Base-by-base conservation (phyloP, 495 filamentous ascomycete genomes). In the Darksidea phi region DNA sequence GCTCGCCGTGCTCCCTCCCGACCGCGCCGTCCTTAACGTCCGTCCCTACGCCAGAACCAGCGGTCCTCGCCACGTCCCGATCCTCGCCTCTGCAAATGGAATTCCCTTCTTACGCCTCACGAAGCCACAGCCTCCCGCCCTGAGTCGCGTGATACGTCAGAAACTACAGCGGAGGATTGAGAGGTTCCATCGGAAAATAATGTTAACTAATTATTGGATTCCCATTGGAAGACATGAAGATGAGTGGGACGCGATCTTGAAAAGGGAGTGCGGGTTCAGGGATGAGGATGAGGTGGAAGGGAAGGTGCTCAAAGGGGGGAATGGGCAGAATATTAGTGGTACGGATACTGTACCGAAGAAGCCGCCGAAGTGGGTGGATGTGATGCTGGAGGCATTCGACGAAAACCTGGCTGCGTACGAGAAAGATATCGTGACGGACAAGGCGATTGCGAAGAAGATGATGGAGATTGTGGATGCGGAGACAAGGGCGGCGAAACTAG, bases 61-160 rank as follows among this genome's bases (percentile, higher is more conserved):
- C 52, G 80, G 77, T 24, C 81, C 82, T 8, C 77, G 77, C 42
- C 82, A 87, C 15, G 69, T 91, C 2, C 89, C 89, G 0, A 72
- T 72, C 0, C 70, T 91, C 1, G 81, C 82, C 63, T 77, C 77
- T 59, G 81, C 83, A 1, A 74, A 75, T 37, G 81, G 79, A 25
- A 62, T 88, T n/a, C 87, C 89, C 0, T 86, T 91, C 58, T 72
- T 94, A 43, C 83, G 88, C 23, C 70, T 88, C 50, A 80, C 77
- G 61, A 91, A 90, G 69, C 87, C 88, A 7, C 86, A 90, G 66
- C 78, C 87, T 5, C 64, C 68, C 28, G 73, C 72, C 36, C 73
- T 92, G 3, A 81, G 79, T 59, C 72, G 79, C 2, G 74, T 87
- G 0, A 70, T 94, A 12, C 71, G 77, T 8, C 72, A 80, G 28